Base-by-base conservation (phyloP, 2,329 filamentous ascomycete genomes). In the Fusarium armeniacum region DNA sequence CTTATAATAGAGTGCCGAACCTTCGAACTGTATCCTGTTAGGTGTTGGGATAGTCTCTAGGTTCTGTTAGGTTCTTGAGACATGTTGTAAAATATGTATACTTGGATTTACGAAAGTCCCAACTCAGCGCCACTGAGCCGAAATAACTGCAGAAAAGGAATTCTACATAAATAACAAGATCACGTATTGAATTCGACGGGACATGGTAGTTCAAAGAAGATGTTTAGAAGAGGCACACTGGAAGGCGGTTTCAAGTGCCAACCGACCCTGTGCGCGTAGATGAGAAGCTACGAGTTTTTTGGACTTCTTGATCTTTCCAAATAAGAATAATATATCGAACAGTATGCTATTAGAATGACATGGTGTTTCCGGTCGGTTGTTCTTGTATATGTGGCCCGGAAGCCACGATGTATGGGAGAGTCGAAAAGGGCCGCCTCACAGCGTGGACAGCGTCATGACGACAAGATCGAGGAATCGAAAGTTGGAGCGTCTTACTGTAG, bases 241-340 rank as follows among this genome's bases (percentile, higher is more conserved):
- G n/a, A 28, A n/a, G 18, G 24, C 41, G 41, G 24, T 45, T 24
- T n/a, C 6, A 24, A 45, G 41, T 10, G 41, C 24, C 24, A 45
- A 28, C 15, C n/a, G 24, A n/a, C 24, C 10, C 12, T 3, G 2
- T 5, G 11, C 28, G 5, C 9, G 24, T 6, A 44, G 6, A 45
- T n/a, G 10, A 8, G 11, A 6, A 45, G 10, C 38, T 41, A 15
- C 13, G 38, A 20, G 6, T 15, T 22, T 22, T 4, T 5, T 5
- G 9, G 8, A 41, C 38, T 22, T 22, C 20, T 9, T 2, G 18
- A n/a, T 5, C 16, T 4, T n/a, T 18, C 4, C 16, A 2, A 30
- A 11, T 10, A 2, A 3, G 1, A 1, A 30, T 30, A 30, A 9
- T 4, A 30, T 30, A 11, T 4, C 4, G 4, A 11, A 30, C 9